Evolutionary conservation across 1,284 basidiomycete species (phyloP), one percentile per base, ranked within the genome.

Genomic region (Grifola frondosa): DNA sequence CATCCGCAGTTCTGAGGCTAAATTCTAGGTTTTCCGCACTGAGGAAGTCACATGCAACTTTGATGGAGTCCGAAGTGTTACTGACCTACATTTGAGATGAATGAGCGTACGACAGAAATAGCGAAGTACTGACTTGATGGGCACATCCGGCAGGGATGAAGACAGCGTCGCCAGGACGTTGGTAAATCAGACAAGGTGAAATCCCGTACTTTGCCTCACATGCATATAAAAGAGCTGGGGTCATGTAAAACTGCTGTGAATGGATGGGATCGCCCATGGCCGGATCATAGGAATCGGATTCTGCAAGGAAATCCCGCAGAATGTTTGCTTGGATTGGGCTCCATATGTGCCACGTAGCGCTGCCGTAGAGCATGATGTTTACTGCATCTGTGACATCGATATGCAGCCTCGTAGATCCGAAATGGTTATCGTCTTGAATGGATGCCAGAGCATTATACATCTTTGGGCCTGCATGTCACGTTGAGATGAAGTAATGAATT

Each of bases 81-180:
- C 81, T 81, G 5, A 91, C 88, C 79, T 45, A 12, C 12, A 9
- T 9, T n/a, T n/a, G n/a, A n/a, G n/a, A n/a, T n/a, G n/a, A n/a
- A n/a, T n/a, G n/a, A n/a, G n/a, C n/a, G n/a, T n/a, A n/a, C n/a
- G n/a, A n/a, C n/a, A n/a, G n/a, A n/a, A n/a, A n/a, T n/a, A n/a
- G n/a, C n/a, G n/a, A n/a, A n/a, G n/a, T n/a, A n/a, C n/a, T n/a
- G n/a, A 88, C 88, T 72, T 92, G 89, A 64, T 94, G 90, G 0
- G 91, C 90, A 63, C 88, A 94, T 26, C 91, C 91, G 2, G 92
- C 92, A 1, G 92, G 92, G 54, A 96, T 91, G 61, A 95, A 92
- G 12, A 96, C 82, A 0, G 88, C 91, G 59, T 96, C 84, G 12
- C 91, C 90, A 4, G 84, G 83, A 50, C 77, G 74, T 62, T 96